phyloP scores from a whole-genome alignment of 495 filamentous ascomycete genomes.

The Aspergillus nanangensis region DNA sequence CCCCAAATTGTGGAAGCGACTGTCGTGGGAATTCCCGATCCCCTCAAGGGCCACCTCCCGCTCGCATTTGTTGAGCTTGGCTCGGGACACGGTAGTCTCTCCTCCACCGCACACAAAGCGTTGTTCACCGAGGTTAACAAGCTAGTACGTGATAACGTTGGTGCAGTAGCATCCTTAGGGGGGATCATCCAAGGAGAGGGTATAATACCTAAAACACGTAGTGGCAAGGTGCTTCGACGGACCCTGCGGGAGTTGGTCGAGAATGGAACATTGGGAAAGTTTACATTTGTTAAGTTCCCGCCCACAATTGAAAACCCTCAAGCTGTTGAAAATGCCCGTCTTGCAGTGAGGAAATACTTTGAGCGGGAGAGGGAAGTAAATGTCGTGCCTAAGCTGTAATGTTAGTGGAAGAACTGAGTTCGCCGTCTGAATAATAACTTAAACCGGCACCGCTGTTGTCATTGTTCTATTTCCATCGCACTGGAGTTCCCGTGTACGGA shows the following conservation, averaged over 20 bases:
- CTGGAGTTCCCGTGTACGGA: too few species aligned
- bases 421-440: too few species aligned
- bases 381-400: too few species aligned
- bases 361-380: too few species aligned
- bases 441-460: too few species aligned
- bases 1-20: conserved; percentile 77
- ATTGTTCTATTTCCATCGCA: too few species aligned
- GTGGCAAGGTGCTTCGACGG: conserved; percentile 61
- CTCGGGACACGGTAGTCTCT: too few species aligned
- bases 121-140: conserved; percentile 65
- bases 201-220: conserved; percentile 82
- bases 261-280: conserved; percentile 43
- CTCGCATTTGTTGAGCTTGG: conserved; percentile 81
- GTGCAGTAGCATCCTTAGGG: conserved; percentile 85
- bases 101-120: conserved; percentile 74
- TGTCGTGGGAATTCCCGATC: conserved; percentile 78
- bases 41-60: conserved; percentile 84
- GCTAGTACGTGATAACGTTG: conserved; percentile 75
- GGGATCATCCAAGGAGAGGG: conserved; percentile 75
- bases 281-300: conserved; percentile 40
- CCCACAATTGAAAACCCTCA: conserved; percentile 43
- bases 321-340: conserved; percentile 41
- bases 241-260: conserved; percentile 56
- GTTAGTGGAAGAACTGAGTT: too few species aligned
- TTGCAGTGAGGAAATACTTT: conserved; percentile 45